Evolutionary conservation across 2,329 filamentous ascomycete genomes (phyloP).

Genomic region (Sclerotiophoma versabilis): DNA sequence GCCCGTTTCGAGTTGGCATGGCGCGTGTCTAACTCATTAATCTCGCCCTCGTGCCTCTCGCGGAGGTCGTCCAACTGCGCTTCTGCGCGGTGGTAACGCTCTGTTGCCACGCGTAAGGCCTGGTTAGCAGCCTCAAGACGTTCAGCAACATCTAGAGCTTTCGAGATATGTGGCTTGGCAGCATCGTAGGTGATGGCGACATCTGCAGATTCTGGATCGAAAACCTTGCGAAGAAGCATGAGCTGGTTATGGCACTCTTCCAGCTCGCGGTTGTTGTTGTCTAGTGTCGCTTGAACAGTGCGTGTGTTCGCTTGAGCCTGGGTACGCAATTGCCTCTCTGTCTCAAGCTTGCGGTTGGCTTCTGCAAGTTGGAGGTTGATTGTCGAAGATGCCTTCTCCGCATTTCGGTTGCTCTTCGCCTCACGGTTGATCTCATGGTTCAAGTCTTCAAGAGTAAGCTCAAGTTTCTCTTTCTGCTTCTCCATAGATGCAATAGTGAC

Average conservation of each 20-base stretch:
- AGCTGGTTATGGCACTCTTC: constrained; percentile 81
- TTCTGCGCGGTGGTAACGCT: constrained; percentile 83
- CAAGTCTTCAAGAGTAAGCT: constrained; percentile 86
- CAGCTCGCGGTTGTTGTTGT: constrained; percentile 81
- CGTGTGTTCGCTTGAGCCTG: constrained; percentile 88
- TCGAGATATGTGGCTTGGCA: constrained; percentile 71
- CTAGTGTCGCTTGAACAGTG: constrained; percentile 79
- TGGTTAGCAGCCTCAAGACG: constrained; percentile 90
- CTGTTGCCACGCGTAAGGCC: constrained; percentile 81
- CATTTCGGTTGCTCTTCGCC: constrained; percentile 86
- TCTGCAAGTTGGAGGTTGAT: constrained; percentile 85
- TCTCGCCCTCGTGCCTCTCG: constrained; percentile 73
- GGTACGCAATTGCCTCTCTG: constrained; percentile 81
- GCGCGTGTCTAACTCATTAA: constrained; percentile 68
- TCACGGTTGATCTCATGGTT: constrained; percentile 91
- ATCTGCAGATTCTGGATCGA: constrained; percentile 76
- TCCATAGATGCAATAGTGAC: constrained; percentile 82
- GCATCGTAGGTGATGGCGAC: constrained; percentile 72
- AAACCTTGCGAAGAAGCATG: constrained; percentile 81
- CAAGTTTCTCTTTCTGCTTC: constrained; percentile 93
- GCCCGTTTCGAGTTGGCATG: constrained; percentile 72
- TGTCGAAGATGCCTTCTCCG: constrained; percentile 85
- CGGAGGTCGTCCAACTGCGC: constrained; percentile 80
- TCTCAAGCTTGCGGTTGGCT: constrained; percentile 86
- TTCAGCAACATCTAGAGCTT: constrained; percentile 77